A percentile compares a stretch with the other conserved stretches of the same genome.
Conservation (phyloP, 164 flowering plant species). For the Sedum album region DNA sequence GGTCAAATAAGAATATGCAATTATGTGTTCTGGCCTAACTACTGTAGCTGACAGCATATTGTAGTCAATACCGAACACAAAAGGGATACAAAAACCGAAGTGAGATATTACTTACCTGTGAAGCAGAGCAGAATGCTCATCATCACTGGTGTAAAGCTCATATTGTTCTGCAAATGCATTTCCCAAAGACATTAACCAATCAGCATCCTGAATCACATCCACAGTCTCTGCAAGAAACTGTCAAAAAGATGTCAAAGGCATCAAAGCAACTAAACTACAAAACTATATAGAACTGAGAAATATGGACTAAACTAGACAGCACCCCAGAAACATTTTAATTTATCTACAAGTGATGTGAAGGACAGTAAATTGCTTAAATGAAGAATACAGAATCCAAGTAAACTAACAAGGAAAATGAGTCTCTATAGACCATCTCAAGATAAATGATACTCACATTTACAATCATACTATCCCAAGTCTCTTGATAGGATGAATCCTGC, state of each 20-base stretch:
- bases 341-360: neutral
- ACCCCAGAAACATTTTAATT: neutral
- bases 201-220: slow-evolving; percentile 78
- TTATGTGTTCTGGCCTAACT: too few species aligned
- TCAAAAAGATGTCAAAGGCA: slow-evolving; percentile 11
- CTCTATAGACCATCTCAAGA: neutral
- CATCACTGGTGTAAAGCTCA: slow-evolving; percentile 69
- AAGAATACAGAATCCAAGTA: neutral
- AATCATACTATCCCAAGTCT: slow-evolving; percentile 97
- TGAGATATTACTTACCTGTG: slow-evolving; percentile 48
- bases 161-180: slow-evolving; percentile 73
- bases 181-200: slow-evolving; percentile 75
- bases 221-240: slow-evolving; percentile 94
- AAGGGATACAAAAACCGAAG: neutral
- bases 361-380: neutral
- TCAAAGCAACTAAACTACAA: slow-evolving; percentile 6
- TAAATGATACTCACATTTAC: slow-evolving; percentile 51
- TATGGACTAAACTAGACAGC: neutral
- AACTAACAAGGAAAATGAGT: neutral
- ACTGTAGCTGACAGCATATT: neutral
- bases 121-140: slow-evolving; percentile 83
- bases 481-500: slow-evolving; percentile 79
- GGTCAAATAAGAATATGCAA: too few species aligned
- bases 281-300: neutral
- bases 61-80: neutral